Conservation (phyloP, 1,284 basidiomycete species). For the Schizopora paradoxa region DNA sequence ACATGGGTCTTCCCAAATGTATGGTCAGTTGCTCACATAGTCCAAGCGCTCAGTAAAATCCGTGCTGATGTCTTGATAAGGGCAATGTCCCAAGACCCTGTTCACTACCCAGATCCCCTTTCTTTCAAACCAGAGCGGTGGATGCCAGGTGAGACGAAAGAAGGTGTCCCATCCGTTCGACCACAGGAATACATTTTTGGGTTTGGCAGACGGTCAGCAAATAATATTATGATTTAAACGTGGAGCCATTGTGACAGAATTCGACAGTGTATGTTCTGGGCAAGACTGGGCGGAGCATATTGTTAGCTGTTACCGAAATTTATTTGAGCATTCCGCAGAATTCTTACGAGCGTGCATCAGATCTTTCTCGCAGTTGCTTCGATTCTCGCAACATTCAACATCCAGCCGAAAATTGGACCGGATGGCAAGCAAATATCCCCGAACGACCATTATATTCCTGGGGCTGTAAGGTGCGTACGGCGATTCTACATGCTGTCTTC, state of each 20-base stretch:
- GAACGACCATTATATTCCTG: background rate
- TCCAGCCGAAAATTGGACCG: background rate
- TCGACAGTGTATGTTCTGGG: background rate
- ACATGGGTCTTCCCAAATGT: slow-evolving; percentile 17
- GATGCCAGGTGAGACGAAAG: background rate
- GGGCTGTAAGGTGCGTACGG: slow-evolving; percentile 1
- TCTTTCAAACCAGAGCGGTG: slow-evolving; percentile 7
- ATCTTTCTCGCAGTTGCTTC: background rate
- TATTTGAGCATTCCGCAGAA: background rate
- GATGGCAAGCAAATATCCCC: background rate
- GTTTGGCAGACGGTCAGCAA: slow-evolving; percentile 8
- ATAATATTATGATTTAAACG: too few species aligned
- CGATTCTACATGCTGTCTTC: too few species aligned
- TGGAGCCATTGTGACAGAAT: background rate
- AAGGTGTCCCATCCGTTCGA: background rate
- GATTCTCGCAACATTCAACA: slow-evolving; percentile 1
- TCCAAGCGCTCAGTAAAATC: background rate
- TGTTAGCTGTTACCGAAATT: background rate
- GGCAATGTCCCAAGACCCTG: slow-evolving; percentile 6
- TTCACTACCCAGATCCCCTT: slow-evolving; percentile 1
- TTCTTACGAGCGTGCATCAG: background rate
- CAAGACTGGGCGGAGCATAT: background rate
- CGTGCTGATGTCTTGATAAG: background rate
- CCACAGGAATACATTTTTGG: slow-evolving; percentile 6
- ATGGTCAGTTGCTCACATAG: slow-evolving; percentile 9